Percentiles rank a stretch among this genome's conserved stretches.
Conservation (phyloP, 768 basidiomycete species). For the Mycena galericulata region DNA sequence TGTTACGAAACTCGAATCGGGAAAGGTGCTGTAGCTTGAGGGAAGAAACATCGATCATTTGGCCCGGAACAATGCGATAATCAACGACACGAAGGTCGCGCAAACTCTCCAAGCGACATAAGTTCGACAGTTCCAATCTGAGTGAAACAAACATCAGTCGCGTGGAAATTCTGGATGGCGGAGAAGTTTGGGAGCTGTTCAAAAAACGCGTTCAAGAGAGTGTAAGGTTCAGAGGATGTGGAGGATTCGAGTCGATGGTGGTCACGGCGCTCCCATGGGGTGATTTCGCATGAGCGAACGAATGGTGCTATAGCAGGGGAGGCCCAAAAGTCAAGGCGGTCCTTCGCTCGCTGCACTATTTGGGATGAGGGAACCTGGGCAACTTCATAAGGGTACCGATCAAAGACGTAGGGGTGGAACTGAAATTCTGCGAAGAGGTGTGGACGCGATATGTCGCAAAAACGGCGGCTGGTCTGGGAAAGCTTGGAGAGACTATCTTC, state of each 20-base stretch:
- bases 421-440: not conserved
- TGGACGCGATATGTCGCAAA: not conserved
- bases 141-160: not conserved
- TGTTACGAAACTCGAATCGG: not conserved
- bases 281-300: not conserved
- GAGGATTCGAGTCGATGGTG: not conserved
- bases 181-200: not conserved
- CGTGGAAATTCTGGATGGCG: not conserved
- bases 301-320: not conserved
- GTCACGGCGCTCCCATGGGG: not conserved
- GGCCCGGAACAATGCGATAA: not conserved
- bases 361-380: not conserved
- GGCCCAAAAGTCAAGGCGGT: not conserved
- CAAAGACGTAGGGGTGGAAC: not conserved
- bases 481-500: not conserved
- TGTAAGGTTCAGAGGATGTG: not conserved
- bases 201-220: not conserved
- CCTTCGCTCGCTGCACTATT: not conserved
- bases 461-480: not conserved
- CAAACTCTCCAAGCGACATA: conserved; percentile 1
- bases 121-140: not conserved
- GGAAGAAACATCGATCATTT: not conserved
- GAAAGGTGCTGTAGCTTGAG: not conserved
- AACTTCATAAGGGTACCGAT: not conserved
- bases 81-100: not conserved